Evolutionary conservation across 257 asterid genomes (phyloP), one percentile per base, ranked within the genome.

Genomic region (Osmanthus fragrans): DNA sequence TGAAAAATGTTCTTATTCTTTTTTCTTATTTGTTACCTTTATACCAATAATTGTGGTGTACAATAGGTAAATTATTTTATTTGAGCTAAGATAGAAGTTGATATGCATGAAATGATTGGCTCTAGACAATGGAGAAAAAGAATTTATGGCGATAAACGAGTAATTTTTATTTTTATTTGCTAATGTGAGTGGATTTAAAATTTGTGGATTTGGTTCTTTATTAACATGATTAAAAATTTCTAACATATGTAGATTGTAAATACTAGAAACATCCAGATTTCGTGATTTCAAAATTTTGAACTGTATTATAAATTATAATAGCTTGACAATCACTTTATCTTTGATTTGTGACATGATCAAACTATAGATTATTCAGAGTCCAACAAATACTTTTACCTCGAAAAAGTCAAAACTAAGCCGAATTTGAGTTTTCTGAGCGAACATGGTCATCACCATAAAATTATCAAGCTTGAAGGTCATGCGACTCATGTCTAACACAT

Each of bases 21-120:
- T 29, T 75, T 58, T 12, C 34, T 9, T 63, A 19, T 63, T 63
- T 63, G 3, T 7, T 51, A 51, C 19, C 19, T 78, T 81, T 78
- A 40, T 18, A 27, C 80, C 83, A 74, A 70, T 70, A 64, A 82
- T 78, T 45, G 51, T 75, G 45, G 45, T 16, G 40, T 39, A 0
- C 32, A 45, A 8, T 65, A 37, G 25, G 6, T 40, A 16, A 47
- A 13, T 45, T 45, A 11, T 40, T 40, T 49, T 49, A 49, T 15
- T 51, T 51, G 18, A 16, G 21, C 21, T 5, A 51, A 51, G 19
- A 51, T 5, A 51, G 27, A 54, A 47, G 18, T 19, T 54, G 64
- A 54, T 47, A 16, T 4, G 56, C n/a, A 47, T 47, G 56, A 4
- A 47, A 47, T 47, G 56, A 40, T 10, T 40, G 10, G 47, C 10